Conservation (phyloP, 495 filamentous ascomycete genomes). For the Lasiosphaeria ovina region DNA sequence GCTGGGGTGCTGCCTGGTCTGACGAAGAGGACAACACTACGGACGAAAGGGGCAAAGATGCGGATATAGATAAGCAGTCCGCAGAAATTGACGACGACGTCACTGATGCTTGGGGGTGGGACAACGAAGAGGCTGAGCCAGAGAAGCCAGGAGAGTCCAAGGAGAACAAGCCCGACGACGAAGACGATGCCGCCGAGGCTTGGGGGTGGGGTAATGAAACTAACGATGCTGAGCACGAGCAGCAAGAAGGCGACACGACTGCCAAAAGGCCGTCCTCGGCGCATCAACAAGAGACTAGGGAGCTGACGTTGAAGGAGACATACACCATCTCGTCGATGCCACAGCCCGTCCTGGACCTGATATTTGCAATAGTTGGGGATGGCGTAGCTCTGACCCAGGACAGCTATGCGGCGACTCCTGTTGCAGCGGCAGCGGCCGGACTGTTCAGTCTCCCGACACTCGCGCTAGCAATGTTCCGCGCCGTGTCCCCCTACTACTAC, state of each 20-base stretch:
- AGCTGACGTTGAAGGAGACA: conserved; percentile 75
- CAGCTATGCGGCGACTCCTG: conserved; percentile 38
- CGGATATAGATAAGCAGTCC: conserved; percentile 1
- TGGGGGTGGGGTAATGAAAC: conserved; percentile 72
- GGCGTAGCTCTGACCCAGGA: conserved; percentile 58
- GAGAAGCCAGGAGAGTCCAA: conserved; percentile 18
- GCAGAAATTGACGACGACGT: conserved; percentile 49
- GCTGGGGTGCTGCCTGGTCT: conserved; percentile 77
- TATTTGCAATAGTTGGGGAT: conserved; percentile 68
- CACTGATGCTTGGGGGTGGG: conserved; percentile 61
- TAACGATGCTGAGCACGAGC: conserved; percentile 7
- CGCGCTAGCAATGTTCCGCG: conserved; percentile 86
- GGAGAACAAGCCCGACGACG: conserved; percentile 28
- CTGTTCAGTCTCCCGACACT: conserved; percentile 81
- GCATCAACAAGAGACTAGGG: conserved; percentile 32
- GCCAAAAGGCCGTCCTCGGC: conserved; percentile 9
- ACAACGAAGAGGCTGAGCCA: conserved; percentile 47
- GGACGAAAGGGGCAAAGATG: conserved; percentile 19
- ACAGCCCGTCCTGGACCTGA: conserved; percentile 66
- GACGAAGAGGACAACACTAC: conserved; percentile 47
- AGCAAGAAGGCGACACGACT: conserved; percentile 7
- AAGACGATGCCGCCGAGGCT: conserved; percentile 60
- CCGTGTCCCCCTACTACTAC: conserved; percentile 81
- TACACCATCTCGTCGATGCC: conserved; percentile 89
- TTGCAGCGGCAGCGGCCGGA: conserved; percentile 69